Conservation (phyloP, 176 grass and related monocot genomes). For the Phoenix dactylifera region DNA sequence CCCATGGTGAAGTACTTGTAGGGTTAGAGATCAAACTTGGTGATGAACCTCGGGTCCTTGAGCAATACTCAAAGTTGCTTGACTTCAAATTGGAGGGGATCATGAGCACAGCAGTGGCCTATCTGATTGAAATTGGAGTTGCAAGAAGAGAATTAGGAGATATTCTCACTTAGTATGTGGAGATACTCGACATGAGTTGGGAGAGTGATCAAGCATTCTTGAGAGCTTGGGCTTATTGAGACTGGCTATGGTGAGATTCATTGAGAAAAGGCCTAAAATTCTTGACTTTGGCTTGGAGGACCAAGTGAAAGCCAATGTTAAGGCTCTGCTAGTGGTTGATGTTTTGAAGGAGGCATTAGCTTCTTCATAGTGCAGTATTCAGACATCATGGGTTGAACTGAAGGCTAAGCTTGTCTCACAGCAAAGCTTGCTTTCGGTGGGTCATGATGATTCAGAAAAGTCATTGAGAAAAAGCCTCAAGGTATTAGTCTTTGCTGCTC, state of each 20-base stretch:
- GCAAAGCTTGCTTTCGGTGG: slow-evolving; percentile 51
- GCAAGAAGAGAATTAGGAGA: slow-evolving; percentile 34
- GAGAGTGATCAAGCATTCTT: slow-evolving; percentile 62
- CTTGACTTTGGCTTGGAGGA: slow-evolving; percentile 55
- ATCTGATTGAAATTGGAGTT: slow-evolving; percentile 54
- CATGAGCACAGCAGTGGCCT: slow-evolving; percentile 66
- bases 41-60: slow-evolving; percentile 45
- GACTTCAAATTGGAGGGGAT: slow-evolving; percentile 76
- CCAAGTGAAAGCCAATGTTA: slow-evolving; percentile 44
- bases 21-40: slow-evolving; percentile 40
- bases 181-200: slow-evolving; percentile 63
- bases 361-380: slow-evolving; percentile 45
- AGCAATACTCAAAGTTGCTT: slow-evolving; percentile 56
- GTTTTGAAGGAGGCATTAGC: slow-evolving; percentile 44
- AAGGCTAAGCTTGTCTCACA: slow-evolving; percentile 38
- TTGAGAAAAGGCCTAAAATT: slow-evolving; percentile 46
- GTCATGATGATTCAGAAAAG: slow-evolving; percentile 42
- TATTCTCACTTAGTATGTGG: slow-evolving; percentile 43
- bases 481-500: slow-evolving; percentile 47
- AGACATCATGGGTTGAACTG: slow-evolving; percentile 48
- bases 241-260: slow-evolving; percentile 32
- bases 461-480: slow-evolving; percentile 61
- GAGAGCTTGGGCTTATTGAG: slow-evolving; percentile 44
- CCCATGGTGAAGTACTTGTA: slow-evolving; percentile 49
- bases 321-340: slow-evolving; percentile 38